Evolutionary conservation across 345 rosid genomes (phyloP).

Genomic region (Laguncularia racemosa): DNA sequence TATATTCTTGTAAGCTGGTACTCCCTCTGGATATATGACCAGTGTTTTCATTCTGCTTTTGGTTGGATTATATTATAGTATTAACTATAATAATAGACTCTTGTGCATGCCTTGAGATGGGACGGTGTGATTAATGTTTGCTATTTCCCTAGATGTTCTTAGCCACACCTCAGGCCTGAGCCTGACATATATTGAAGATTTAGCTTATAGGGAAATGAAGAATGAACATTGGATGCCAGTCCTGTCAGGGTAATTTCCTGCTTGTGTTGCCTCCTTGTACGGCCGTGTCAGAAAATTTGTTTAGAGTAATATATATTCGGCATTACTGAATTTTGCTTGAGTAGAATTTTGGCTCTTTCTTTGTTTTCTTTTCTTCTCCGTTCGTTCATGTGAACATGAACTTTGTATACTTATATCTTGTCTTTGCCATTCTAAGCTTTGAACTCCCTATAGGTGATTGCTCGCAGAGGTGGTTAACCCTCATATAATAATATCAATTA

Average conservation of each 20-base stretch:
- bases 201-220: constrained; percentile 7
- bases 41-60: too few relatives aligned
- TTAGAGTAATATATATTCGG: neutral
- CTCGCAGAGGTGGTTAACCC: too few relatives aligned
- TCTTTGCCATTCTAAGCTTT: too few relatives aligned
- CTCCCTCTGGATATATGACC: too few relatives aligned
- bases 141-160: constrained; percentile 10
- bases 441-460: too few relatives aligned
- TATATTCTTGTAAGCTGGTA: too few relatives aligned
- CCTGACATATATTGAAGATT: constrained; percentile 2
- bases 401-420: too few relatives aligned
- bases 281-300: constrained; percentile 22
- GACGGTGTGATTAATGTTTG: neutral
- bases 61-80: too few relatives aligned
- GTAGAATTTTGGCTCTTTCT: neutral
- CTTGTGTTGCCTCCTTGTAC: constrained; percentile 25
- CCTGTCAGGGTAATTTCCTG: constrained; percentile 33
- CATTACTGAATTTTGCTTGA: neutral
- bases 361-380: neutral
- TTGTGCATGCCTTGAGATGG: too few relatives aligned
- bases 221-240: constrained; percentile 52
- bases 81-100: too few relatives aligned
- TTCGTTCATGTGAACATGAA: too few relatives aligned
- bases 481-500: too few relatives aligned
- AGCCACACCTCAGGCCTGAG: neutral